Base-by-base conservation (phyloP, 371 early-diverging fungal genomes). In the Circinella minor region DNA sequence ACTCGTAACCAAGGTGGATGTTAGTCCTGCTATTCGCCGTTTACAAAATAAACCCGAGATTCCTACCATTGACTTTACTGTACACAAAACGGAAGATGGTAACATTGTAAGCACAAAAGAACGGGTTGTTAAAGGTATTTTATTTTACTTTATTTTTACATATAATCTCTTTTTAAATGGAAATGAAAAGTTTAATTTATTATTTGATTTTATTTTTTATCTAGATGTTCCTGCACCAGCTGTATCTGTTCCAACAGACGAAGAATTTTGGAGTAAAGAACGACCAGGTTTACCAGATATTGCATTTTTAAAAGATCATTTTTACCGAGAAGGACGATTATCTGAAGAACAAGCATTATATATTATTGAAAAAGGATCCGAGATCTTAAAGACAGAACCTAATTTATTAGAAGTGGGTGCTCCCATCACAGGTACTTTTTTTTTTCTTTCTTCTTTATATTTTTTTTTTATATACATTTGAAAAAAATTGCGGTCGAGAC, bases 321-420 rank as follows among this genome's bases (percentile, higher is more conserved):
- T 98, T 73, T 84, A 89, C 71, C 86, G 89, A 62, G 98, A 98
- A 76, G 99, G 99, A 11, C 86, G 96, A 46, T 82, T 98, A 67
- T 91, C 95, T 14, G 93, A 95, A 80, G 91, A 92, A 66, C 99
- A 99, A 81, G 96, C 99, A 13, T 78, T 96, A 57, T 83, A 77
- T 55, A 96, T 98, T 75, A 78, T 98, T 48, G 82, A 83, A 48
- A 85, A 85, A 46, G 94, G 90, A 17, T 91, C 93, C 14, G 91
- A 90, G 38, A 66, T 95, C 14, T 79, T 97, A 71, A 85, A 79
- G 63, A 82, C 81, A 63, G 99, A 98, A 75, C 89, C 91, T 13
- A 98, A 91, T 59, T 69, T 98, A 67, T 78, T 98, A 48, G 92
- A 95, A 64, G 88, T 97, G 27, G 92, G 90, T 67, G 95, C 98